Conservation (phyloP, 78 protist genomes). For the Guillardia theta region DNA sequence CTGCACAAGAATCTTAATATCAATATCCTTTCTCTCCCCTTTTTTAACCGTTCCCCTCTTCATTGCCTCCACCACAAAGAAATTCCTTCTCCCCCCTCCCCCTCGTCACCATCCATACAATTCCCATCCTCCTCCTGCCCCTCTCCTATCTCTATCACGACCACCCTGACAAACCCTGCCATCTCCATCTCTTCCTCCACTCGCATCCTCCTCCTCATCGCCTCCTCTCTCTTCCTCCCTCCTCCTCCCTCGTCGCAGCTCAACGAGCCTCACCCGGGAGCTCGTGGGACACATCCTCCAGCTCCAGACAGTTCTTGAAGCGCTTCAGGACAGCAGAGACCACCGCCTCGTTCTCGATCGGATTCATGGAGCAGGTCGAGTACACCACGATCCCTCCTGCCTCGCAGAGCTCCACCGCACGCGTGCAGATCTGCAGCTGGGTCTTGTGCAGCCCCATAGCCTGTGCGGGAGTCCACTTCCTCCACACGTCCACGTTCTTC, state of each 20-base stretch:
- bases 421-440: constrained; percentile 23
- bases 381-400: constrained; percentile 5
- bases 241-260: neutral
- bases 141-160: no score
- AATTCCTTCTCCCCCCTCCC: neutral
- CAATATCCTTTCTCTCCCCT: no score
- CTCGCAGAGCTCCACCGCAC: neutral
- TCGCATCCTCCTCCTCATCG: no score
- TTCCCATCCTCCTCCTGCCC: no score
- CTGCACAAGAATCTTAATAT: no score
- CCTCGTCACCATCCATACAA: neutral
- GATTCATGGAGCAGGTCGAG: constrained; percentile 29
- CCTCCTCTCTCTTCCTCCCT: neutral
- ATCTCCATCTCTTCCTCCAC: no score
- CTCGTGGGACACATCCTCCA: neutral
- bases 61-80: neutral
- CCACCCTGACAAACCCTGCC: no score
- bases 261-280: neutral
- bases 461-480: constrained; percentile 71
- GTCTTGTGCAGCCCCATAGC: neutral
- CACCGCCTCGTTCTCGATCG: constrained; percentile 32
- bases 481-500: constrained; percentile 88
- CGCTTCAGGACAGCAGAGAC: neutral
- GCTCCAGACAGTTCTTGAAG: neutral
- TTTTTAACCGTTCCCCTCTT: no score